A percentile compares a stretch with the other conserved stretches of the same genome.
phyloP scores from a whole-genome alignment of 2,329 filamentous ascomycete species.

The Monilinia fructicola region DNA sequence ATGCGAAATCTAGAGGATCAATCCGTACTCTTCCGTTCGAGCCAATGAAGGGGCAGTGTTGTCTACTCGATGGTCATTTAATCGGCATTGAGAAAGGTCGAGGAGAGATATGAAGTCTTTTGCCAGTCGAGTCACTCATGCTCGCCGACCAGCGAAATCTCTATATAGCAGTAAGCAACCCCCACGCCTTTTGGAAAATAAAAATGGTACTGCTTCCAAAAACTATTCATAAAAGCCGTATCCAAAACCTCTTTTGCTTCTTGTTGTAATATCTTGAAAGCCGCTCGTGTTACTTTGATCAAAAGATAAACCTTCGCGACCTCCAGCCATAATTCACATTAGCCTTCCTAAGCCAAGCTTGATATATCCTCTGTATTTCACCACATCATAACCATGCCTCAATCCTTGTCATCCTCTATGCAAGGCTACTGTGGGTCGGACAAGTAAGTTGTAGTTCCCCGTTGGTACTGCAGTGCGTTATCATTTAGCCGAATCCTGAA shows the following conservation, averaged over 20 bases:
- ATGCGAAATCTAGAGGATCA: neutral
- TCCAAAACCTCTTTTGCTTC: neutral
- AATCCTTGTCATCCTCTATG: slow-evolving; percentile 22
- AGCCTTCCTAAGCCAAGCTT: neutral
- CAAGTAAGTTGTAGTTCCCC: slow-evolving; percentile 13
- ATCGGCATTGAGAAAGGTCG: neutral
- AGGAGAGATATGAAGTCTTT: neutral
- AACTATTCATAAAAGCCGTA: neutral
- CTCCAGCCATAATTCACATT: neutral
- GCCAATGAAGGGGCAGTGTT: neutral
- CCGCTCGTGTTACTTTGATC: neutral
- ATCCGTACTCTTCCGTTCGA: neutral
- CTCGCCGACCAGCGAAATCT: neutral
- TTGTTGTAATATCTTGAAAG: neutral
- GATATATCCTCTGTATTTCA: no score
- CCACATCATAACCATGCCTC: slow-evolving; percentile 12
- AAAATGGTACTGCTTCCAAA: neutral
- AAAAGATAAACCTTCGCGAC: neutral
- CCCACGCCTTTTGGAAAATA: neutral
- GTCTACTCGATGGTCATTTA: neutral
- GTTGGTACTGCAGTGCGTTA: neutral
- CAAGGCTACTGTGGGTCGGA: slow-evolving; percentile 20
- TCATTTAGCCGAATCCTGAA: slow-evolving; percentile 6
- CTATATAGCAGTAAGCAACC: slow-evolving; percentile 3
- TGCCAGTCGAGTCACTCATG: neutral